These are phyloP conservation scores for Pseudogymnoascus sp. DNA, from an alignment of 2,329 filamentous ascomycete species.

Conservation along the genomic window DNA sequence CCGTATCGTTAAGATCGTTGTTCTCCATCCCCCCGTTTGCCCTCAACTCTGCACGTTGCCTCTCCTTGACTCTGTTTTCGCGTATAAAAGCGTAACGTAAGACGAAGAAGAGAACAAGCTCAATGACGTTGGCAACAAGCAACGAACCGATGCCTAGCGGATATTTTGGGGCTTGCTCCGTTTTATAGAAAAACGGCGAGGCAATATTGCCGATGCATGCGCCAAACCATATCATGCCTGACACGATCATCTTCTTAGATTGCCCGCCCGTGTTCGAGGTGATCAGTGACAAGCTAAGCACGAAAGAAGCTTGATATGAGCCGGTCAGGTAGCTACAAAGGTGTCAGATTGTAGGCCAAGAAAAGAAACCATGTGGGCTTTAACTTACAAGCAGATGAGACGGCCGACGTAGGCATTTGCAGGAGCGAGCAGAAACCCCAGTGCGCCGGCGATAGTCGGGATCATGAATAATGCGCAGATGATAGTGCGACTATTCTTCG, in stretches of 20 bases:
- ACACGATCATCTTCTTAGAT: conserved; percentile 44
- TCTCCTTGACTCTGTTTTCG: conserved; percentile 35
- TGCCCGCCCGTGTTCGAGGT: conserved; percentile 43
- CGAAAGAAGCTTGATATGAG: conserved; percentile 19
- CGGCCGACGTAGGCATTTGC: conserved; percentile 44
- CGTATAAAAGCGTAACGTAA: conserved; percentile 34
- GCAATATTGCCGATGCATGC: conserved; percentile 56
- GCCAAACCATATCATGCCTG: conserved; percentile 51
- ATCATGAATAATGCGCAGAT: conserved; percentile 50
- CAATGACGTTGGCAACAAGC: conserved; percentile 36
- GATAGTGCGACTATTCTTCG: conserved; percentile 43
- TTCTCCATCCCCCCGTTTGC: conserved; percentile 8
- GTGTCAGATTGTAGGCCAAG: background rate
- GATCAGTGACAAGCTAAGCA: conserved; percentile 48
- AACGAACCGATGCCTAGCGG: conserved; percentile 37
- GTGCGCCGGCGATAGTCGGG: conserved; percentile 53
- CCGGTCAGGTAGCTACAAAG: conserved; percentile 41
- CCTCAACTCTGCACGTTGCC: conserved; percentile 12
- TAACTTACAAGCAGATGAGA: conserved; percentile 45
- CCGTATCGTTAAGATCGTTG: conserved; percentile 30
- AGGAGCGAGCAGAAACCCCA: conserved; percentile 51
- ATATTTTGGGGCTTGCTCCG: conserved; percentile 40
- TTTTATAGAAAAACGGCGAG: conserved; percentile 56
- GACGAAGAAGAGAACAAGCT: conserved; percentile 34
- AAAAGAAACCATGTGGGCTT: background rate